A percentile compares a stretch with the other conserved stretches of the same genome.
Evolutionary conservation across 257 asterid species (phyloP).

Genomic region (Dorcoceras hygrometricum): DNA sequence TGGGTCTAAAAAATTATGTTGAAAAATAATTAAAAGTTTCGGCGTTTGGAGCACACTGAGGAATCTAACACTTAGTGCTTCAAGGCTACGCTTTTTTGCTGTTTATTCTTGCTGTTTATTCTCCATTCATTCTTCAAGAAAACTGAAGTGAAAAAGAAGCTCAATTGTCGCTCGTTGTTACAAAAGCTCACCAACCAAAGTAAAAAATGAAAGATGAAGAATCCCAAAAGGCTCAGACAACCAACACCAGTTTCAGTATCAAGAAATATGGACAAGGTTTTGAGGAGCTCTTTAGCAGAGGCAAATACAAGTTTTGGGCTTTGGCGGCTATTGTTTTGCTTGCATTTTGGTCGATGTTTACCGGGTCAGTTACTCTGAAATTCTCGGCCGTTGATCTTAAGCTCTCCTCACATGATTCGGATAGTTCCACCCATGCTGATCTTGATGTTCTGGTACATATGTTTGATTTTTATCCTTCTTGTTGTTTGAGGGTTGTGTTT

Average conservation of each 20-base stretch:
- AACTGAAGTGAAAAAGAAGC: too few species aligned
- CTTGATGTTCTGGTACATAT: conserved; percentile 42
- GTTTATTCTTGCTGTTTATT: too few species aligned
- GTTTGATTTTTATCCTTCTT: neutral
- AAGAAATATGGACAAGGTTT: conserved; percentile 34
- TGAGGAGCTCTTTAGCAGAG: conserved; percentile 29
- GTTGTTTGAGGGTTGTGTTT: neutral
- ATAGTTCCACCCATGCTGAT: conserved; percentile 28
- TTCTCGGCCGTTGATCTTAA: conserved; percentile 34
- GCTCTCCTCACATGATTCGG: conserved; percentile 30
- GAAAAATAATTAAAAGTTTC: too few species aligned
- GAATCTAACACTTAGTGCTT: too few species aligned
- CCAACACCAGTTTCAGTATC: conserved; percentile 3
- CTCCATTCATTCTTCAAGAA: too few species aligned
- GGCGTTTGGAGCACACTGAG: too few species aligned
- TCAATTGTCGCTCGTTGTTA: too few species aligned
- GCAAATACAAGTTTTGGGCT: conserved; percentile 47
- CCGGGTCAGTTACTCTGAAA: conserved; percentile 48
- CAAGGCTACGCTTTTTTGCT: too few species aligned
- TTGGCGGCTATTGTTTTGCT: conserved; percentile 40
- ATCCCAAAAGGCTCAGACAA: conserved; percentile 15
- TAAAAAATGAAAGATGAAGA: conserved; percentile 44
- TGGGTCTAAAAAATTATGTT: too few species aligned
- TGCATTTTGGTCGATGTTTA: conserved; percentile 51
- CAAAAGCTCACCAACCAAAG: neutral